These are phyloP conservation scores for Rachicladosporium sp. DNA, from an alignment of 2,329 filamentous ascomycete genomes.

Conservation along the genomic window DNA sequence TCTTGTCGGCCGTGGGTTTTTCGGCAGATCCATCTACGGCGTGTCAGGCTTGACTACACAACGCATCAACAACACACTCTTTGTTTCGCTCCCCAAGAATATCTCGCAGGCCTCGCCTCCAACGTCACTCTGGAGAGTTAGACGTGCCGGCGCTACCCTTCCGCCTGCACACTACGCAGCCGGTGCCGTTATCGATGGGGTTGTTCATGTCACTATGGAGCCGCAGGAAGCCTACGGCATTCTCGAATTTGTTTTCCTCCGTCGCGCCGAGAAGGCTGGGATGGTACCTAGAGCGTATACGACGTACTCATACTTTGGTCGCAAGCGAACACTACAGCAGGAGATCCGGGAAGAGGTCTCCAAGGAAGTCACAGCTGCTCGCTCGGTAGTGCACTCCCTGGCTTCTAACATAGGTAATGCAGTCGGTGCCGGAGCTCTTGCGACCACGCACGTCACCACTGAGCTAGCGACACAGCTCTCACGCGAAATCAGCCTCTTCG, in stretches of 20 bases:
- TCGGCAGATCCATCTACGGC: constrained; percentile 10
- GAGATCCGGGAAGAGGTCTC: constrained; percentile 16
- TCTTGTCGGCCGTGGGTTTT: constrained; percentile 2
- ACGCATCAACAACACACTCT: constrained; percentile 3
- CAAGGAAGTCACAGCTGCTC: constrained; percentile 17
- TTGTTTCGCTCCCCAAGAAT: constrained; percentile 15
- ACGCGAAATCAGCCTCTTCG: constrained; percentile 14
- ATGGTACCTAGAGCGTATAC: background rate
- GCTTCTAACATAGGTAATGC: constrained; percentile 11
- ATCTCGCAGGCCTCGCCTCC: background rate
- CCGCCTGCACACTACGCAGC: constrained; percentile 13
- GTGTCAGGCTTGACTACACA: constrained; percentile 11
- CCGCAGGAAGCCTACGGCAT: constrained; percentile 15
- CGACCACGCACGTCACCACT: constrained; percentile 18
- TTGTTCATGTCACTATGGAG: constrained; percentile 17
- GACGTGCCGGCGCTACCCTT: background rate
- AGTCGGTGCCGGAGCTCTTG: constrained; percentile 13
- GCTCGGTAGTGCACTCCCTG: constrained; percentile 12
- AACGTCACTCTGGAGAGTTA: background rate
- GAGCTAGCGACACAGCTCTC: constrained; percentile 15
- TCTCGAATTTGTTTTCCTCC: constrained; percentile 6
- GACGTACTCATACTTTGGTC: constrained; percentile 16
- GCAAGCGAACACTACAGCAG: constrained; percentile 7
- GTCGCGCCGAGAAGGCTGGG: too few relatives aligned
- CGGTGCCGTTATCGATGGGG: constrained; percentile 14